Conservation (phyloP, 2,329 filamentous ascomycete species). For the Aspergillus phoenicis region DNA sequence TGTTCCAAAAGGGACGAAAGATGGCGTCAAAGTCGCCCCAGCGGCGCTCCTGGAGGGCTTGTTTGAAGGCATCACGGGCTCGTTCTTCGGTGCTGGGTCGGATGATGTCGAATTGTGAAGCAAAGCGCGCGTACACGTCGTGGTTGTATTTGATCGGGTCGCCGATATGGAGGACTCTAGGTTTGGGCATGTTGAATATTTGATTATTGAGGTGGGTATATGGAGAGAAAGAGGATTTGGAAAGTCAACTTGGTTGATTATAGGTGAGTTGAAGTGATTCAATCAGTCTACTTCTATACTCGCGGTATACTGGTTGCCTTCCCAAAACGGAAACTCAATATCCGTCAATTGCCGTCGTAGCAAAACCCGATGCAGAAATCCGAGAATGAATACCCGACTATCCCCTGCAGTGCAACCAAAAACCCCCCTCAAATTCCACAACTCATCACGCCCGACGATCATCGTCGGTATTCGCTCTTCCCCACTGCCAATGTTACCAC, state of each 20-base stretch:
- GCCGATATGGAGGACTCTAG: slow-evolving; percentile 48
- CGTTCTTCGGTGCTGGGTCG: slow-evolving; percentile 39
- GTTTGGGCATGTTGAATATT: slow-evolving; percentile 32
- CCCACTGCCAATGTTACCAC: slow-evolving; percentile 3
- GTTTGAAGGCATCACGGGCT: slow-evolving; percentile 42
- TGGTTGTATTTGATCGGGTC: slow-evolving; percentile 54
- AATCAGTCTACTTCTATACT: neutral
- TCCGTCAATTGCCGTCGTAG: slow-evolving; percentile 12
- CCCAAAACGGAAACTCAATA: neutral
- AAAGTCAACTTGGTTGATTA: neutral
- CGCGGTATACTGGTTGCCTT: neutral
- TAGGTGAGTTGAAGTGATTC: neutral
- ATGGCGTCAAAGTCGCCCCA: slow-evolving; percentile 50
- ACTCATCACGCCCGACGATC: too few species aligned
- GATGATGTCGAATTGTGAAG: slow-evolving; percentile 45
- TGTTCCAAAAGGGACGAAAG: slow-evolving; percentile 65
- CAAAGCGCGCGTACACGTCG: slow-evolving; percentile 46
- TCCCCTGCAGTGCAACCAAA: neutral
- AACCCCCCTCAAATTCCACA: too few species aligned
- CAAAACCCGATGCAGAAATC: slow-evolving; percentile 9
- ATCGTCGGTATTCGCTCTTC: neutral
- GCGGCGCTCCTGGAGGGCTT: slow-evolving; percentile 44
- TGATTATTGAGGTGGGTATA: neutral
- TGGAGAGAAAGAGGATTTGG: neutral
- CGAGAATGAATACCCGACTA: neutral